A percentile compares a stretch with the other conserved stretches of the same genome.
These are phyloP conservation scores for Scheffersomyces amazonensis DNA, from an alignment of 805 yeast genomes.

Conservation along the genomic window DNA sequence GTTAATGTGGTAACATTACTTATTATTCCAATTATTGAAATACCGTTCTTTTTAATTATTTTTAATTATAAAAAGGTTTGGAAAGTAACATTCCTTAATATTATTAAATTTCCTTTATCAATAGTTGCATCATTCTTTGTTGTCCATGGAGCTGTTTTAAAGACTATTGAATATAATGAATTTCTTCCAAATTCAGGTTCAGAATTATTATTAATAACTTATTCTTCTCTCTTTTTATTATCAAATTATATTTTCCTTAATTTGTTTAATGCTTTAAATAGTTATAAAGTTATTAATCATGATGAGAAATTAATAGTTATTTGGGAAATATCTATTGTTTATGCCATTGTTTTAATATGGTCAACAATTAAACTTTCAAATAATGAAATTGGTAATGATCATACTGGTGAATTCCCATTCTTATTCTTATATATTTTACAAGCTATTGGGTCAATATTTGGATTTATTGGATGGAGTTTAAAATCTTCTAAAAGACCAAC, in stretches of 20 bases:
- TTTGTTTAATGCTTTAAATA: slow-evolving; percentile 31
- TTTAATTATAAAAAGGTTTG: slow-evolving; percentile 46
- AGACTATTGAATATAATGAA: slow-evolving; percentile 19
- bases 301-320: slow-evolving; percentile 43
- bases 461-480: slow-evolving; percentile 46
- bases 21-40: slow-evolving; percentile 48
- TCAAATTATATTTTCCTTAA: slow-evolving; percentile 57
- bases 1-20: slow-evolving; percentile 51
- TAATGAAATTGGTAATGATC: slow-evolving; percentile 40
- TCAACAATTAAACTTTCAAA: slow-evolving; percentile 47
- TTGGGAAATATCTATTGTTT: slow-evolving; percentile 48
- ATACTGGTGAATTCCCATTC: slow-evolving; percentile 52
- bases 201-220: slow-evolving; percentile 30
- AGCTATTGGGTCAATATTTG: slow-evolving; percentile 48
- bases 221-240: slow-evolving; percentile 49
- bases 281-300: slow-evolving; percentile 33
- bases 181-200: slow-evolving; percentile 40
- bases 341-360: slow-evolving; percentile 55
- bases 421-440: slow-evolving; percentile 45
- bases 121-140: slow-evolving; percentile 41
- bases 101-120: slow-evolving; percentile 61
- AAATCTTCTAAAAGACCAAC: slow-evolving; percentile 2
- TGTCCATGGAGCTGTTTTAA: slow-evolving; percentile 17
- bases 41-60: slow-evolving; percentile 47
- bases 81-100: slow-evolving; percentile 39